These are phyloP conservation scores for Alternaria infectoria DNA, from an alignment of 2,329 filamentous ascomycete species.

Conservation along the genomic window DNA sequence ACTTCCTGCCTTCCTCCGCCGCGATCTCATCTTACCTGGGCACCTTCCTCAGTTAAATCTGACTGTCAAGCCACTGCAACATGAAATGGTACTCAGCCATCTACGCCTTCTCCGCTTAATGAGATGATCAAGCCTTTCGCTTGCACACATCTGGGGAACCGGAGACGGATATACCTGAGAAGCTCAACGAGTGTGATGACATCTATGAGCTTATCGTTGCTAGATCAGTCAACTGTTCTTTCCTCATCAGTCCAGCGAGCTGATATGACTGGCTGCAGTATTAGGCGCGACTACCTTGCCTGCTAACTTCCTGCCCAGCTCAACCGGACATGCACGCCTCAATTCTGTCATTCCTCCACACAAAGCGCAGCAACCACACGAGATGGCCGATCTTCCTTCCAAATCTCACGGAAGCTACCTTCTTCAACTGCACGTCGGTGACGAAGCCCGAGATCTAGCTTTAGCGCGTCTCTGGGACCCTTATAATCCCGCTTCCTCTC, in stretches of 20 bases:
- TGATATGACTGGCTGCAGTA: neutral
- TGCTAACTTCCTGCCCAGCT: neutral
- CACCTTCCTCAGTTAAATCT: neutral
- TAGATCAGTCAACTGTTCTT: accelerated
- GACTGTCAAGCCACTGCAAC: neutral
- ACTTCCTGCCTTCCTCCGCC: no score
- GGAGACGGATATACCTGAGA: neutral
- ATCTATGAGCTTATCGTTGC: neutral
- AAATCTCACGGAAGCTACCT: neutral
- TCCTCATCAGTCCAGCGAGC: neutral
- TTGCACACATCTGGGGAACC: no score
- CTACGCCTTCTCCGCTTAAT: no score
- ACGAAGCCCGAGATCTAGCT: neutral
- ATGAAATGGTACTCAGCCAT: no score
- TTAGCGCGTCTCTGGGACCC: neutral
- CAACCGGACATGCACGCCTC: neutral
- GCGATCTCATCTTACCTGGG: no score
- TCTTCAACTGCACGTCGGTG: neutral
- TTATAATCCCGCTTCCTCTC: slow-evolving; percentile 10
- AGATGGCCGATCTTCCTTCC: neutral
- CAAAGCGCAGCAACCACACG: neutral
- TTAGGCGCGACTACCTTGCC: neutral
- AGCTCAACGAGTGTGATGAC: neutral
- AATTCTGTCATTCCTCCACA: neutral
- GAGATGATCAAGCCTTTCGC: no score